These are phyloP conservation scores for Eucalyptus pumila DNA, from an alignment of 345 rosid genomes.

Conservation along the genomic window DNA sequence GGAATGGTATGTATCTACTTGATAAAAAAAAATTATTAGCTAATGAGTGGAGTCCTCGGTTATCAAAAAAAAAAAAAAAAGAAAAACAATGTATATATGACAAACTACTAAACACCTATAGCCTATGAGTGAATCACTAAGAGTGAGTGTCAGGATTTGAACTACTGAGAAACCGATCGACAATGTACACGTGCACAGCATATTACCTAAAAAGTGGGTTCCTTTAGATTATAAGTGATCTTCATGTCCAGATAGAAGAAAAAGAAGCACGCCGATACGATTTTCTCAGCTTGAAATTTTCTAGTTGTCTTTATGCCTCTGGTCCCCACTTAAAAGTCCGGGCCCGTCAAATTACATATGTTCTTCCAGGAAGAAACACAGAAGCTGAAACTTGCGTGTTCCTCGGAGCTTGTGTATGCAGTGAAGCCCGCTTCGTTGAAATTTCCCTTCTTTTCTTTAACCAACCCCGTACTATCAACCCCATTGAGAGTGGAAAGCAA, in stretches of 20 bases:
- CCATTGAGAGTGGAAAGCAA: background rate
- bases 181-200: background rate
- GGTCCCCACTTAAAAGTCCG: background rate
- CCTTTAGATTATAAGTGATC: background rate
- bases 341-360: background rate
- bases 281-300: background rate
- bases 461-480: background rate
- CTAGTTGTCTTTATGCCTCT: background rate
- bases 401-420: background rate
- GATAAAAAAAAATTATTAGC: too few species aligned
- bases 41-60: too few species aligned
- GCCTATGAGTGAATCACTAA: background rate
- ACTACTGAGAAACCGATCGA: background rate
- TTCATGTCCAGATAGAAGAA: background rate
- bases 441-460: background rate
- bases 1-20: background rate
- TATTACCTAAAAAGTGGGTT: background rate
- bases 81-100: background rate
- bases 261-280: background rate
- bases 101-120: background rate
- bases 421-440: background rate
- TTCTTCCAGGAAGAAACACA: background rate
- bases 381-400: background rate
- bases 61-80: too few species aligned
- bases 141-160: background rate